Conservation (phyloP, 306 rosid genomes). For the Lablab purpureus region DNA sequence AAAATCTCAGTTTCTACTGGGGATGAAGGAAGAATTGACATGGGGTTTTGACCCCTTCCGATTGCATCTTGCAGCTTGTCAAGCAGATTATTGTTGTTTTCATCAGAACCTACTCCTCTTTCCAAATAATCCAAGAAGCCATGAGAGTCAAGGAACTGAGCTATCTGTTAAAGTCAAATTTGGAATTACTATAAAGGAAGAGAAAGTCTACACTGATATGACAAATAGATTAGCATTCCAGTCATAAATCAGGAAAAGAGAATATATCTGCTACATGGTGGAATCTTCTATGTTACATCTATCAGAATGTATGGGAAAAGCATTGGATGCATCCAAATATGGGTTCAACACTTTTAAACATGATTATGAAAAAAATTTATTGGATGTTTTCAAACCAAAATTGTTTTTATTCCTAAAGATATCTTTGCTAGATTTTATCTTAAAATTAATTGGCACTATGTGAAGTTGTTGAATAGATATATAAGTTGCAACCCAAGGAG, state of each 20-base stretch:
- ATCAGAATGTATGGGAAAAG: not conserved
- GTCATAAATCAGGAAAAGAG: constrained; percentile 39
- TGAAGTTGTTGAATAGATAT: not conserved
- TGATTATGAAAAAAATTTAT: not conserved
- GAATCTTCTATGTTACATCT: constrained; percentile 23
- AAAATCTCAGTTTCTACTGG: constrained; percentile 82
- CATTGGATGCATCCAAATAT: not conserved
- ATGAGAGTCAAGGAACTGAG: constrained; percentile 86
- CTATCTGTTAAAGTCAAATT: constrained; percentile 63
- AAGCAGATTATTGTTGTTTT: constrained; percentile 79
- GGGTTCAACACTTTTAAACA: not conserved
- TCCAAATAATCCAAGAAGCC: constrained; percentile 97
- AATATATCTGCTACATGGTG: constrained; percentile 5
- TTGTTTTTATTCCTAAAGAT: not conserved
- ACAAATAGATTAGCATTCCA: constrained; percentile 21
- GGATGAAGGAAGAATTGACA: constrained; percentile 81
- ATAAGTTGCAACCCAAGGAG: not conserved
- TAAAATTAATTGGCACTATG: not conserved
- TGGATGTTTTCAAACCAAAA: not conserved
- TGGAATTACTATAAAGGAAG: constrained; percentile 40
- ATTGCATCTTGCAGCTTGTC: constrained; percentile 98
- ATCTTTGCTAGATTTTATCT: not conserved
- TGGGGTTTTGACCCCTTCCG: constrained; percentile 96
- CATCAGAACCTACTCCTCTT: constrained; percentile 84
- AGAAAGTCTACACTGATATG: constrained; percentile 16